Conservation (phyloP, 2,329 filamentous ascomycete species). For the Cladophialophora carrionii region DNA sequence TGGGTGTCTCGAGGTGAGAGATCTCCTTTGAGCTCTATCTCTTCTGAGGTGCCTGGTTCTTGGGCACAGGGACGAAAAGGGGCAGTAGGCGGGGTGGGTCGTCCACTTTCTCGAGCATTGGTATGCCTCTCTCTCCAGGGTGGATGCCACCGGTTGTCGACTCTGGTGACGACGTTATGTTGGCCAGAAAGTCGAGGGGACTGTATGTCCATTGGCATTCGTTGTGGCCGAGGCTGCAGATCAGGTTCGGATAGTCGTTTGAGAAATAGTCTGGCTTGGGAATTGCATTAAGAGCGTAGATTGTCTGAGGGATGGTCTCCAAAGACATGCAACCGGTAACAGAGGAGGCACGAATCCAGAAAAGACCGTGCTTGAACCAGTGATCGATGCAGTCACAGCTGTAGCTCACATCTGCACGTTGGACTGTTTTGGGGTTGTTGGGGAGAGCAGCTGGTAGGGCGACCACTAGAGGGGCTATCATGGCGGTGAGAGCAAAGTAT, state of each 20-base stretch:
- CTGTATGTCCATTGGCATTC: constrained; percentile 25
- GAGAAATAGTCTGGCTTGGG: constrained; percentile 20
- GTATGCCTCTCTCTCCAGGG: neutral
- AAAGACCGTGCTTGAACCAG: constrained; percentile 20
- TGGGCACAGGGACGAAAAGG: neutral
- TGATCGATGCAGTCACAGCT: constrained; percentile 23
- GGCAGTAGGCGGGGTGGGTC: neutral
- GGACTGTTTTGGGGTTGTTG: neutral
- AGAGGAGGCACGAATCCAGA: constrained; percentile 26
- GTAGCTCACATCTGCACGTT: constrained; percentile 13
- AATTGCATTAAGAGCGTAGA: constrained; percentile 24
- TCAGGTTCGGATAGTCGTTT: constrained; percentile 18
- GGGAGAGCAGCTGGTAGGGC: neutral
- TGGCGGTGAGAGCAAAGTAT: neutral
- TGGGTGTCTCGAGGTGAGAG: neutral
- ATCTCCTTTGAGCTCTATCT: neutral
- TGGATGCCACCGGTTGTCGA: neutral
- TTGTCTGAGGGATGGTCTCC: constrained; percentile 13
- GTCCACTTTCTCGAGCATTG: neutral
- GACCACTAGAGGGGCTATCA: neutral
- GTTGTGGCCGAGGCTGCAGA: constrained; percentile 17
- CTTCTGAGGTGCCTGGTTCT: neutral
- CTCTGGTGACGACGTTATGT: neutral
- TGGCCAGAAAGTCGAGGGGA: constrained; percentile 12
- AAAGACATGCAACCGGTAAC: constrained; percentile 23